phyloP scores from a whole-genome alignment of 306 rosid species.

The Pyrus betulifolia region DNA sequence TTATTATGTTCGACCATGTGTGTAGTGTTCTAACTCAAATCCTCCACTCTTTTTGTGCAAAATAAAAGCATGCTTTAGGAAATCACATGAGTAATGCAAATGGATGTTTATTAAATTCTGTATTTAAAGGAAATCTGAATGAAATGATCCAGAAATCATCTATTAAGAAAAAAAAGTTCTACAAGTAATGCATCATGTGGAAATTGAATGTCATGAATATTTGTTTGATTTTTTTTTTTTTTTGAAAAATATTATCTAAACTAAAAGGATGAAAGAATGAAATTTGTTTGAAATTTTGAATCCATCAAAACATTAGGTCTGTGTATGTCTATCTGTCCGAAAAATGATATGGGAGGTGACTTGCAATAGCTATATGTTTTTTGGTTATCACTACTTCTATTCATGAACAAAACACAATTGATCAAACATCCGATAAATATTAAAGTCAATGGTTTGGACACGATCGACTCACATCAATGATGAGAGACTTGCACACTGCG shows the following conservation, averaged over 20 bases:
- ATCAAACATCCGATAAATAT: background rate
- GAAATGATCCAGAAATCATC: background rate
- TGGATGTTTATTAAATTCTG: background rate
- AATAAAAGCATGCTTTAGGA: too few relatives aligned
- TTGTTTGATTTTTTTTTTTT: too few relatives aligned
- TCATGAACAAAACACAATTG: background rate
- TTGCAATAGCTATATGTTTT: background rate
- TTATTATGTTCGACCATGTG: too few relatives aligned
- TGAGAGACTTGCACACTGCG: background rate
- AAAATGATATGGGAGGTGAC: background rate
- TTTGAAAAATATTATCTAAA: too few relatives aligned
- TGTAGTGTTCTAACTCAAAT: too few relatives aligned
- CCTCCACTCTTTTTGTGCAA: too few relatives aligned
- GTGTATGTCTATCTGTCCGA: background rate
- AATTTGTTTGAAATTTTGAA: background rate
- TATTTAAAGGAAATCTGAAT: background rate
- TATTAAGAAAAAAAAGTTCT: background rate
- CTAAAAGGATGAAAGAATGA: too few relatives aligned
- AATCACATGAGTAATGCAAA: too few relatives aligned
- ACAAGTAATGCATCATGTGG: background rate
- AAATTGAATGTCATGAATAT: background rate
- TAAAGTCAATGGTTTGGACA: background rate
- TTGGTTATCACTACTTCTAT: background rate
- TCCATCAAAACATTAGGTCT: background rate
- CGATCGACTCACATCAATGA: background rate